Evolutionary conservation across 2,329 filamentous ascomycete genomes (phyloP).

Genomic region (Penicillium sclerotiorum): DNA sequence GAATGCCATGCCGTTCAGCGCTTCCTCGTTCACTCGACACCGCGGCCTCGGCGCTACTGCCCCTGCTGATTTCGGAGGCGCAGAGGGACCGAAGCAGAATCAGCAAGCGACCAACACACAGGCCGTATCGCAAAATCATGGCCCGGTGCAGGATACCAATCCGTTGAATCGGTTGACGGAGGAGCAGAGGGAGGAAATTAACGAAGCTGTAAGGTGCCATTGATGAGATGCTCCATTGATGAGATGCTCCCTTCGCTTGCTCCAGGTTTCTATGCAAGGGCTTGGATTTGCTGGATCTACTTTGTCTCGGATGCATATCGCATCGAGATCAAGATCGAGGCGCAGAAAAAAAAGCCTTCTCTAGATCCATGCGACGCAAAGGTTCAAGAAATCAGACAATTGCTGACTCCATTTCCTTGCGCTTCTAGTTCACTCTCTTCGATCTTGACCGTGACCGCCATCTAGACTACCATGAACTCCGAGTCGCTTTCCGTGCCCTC

Average conservation of each 20-base stretch:
- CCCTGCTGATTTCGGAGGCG: constrained; percentile 27
- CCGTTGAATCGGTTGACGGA: constrained; percentile 68
- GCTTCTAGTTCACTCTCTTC: constrained; percentile 96
- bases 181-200: constrained; percentile 90
- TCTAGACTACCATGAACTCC: constrained; percentile 97
- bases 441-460: constrained; percentile 92
- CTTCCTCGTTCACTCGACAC: constrained; percentile 47
- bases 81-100: constrained; percentile 31
- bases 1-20: constrained; percentile 48
- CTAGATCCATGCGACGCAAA: too few relatives aligned
- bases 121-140: constrained; percentile 45
- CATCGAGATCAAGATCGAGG: too few relatives aligned
- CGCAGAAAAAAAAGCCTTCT: too few relatives aligned
- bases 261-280: too few relatives aligned
- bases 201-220: constrained; percentile 74
- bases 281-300: too few relatives aligned
- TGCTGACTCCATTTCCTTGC: too few relatives aligned
- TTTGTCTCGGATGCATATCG: too few relatives aligned
- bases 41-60: constrained; percentile 34
- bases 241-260: too few relatives aligned
- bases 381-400: too few relatives aligned
- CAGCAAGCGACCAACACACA: constrained; percentile 37
- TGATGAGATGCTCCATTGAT: too few relatives aligned
- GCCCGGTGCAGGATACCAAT: constrained; percentile 50
- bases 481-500: constrained; percentile 91